Conservation (phyloP, 2,329 filamentous ascomycete genomes). For the Fusarium globosum region DNA sequence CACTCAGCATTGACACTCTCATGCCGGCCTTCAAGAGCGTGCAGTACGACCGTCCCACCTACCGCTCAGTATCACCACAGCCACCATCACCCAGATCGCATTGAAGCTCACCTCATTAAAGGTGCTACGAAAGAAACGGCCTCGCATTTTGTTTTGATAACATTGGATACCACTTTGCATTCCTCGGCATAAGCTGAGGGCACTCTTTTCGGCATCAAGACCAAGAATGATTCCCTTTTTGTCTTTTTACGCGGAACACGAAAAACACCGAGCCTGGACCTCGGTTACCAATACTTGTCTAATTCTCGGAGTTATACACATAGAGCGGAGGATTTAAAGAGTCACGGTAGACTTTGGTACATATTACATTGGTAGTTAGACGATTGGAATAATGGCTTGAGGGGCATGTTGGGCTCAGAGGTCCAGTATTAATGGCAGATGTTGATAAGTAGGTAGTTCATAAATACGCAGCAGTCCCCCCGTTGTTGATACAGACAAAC, state of each 20-base stretch:
- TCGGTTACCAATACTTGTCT: constrained; percentile 1
- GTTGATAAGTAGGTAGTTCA: constrained; percentile 10
- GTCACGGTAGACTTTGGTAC: constrained; percentile 19
- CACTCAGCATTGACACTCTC: constrained; percentile 32
- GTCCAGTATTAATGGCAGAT: constrained; percentile 23
- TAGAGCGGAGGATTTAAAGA: constrained; percentile 31
- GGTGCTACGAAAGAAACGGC: constrained; percentile 3
- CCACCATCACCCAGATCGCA: constrained; percentile 42
- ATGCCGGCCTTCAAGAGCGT: constrained; percentile 39
- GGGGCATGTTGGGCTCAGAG: background rate
- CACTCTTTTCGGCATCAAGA: constrained; percentile 27
- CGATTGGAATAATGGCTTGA: background rate
- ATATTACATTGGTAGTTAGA: constrained; percentile 7
- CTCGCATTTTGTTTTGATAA: constrained; percentile 22
- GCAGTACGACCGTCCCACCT: constrained; percentile 35
- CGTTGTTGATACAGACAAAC: constrained; percentile 4
- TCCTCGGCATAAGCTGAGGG: constrained; percentile 19
- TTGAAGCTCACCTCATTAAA: constrained; percentile 15
- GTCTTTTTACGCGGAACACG: constrained; percentile 19
- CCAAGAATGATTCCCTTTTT: constrained; percentile 21
- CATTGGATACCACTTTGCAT: constrained; percentile 34
- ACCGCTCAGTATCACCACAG: constrained; percentile 41
- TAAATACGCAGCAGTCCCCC: constrained; percentile 5
- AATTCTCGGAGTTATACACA: constrained; percentile 34
- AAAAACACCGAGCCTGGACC: constrained; percentile 4